phyloP scores from a whole-genome alignment of 495 filamentous ascomycete species.

The Lasiosphaeria ovina region DNA sequence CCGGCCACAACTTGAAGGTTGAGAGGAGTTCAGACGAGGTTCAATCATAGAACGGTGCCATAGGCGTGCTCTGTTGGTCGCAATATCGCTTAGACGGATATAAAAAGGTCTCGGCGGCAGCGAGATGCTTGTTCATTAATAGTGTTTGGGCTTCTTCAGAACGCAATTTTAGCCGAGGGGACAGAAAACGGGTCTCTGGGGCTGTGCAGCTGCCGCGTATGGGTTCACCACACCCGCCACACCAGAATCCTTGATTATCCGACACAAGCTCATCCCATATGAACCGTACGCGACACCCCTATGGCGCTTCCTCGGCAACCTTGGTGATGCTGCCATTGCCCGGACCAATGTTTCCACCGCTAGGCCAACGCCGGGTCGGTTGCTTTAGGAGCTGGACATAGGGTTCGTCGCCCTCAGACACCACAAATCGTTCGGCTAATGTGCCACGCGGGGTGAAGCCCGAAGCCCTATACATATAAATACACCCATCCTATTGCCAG shows the following conservation, averaged over 20 bases:
- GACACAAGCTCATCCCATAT: slow-evolving; percentile 9
- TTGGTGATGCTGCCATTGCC: not conserved
- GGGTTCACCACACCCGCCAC: slow-evolving; percentile 2
- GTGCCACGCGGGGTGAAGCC: not conserved
- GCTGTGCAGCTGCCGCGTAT: slow-evolving; percentile 1
- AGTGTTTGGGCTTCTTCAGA: not conserved
- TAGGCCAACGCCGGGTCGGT: not conserved
- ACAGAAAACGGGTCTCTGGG: not conserved
- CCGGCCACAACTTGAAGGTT: not conserved
- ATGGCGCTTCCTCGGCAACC: not conserved
- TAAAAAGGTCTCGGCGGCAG: not conserved
- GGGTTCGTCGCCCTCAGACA: not conserved
- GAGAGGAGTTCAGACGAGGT: not conserved
- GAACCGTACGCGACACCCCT: not conserved
- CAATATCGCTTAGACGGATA: not conserved
- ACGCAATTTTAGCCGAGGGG: not conserved
- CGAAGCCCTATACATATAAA: not conserved
- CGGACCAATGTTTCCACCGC: not conserved
- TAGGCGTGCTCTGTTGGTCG: not conserved
- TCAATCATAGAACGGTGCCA: not conserved
- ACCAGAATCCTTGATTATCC: slow-evolving; percentile 15
- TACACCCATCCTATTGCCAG: not conserved
- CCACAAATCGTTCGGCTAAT: not conserved
- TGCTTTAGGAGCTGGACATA: not conserved
- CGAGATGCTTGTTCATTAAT: not conserved